phyloP scores from a whole-genome alignment of 2,329 filamentous ascomycete species.

The Venturia aucupariae region DNA sequence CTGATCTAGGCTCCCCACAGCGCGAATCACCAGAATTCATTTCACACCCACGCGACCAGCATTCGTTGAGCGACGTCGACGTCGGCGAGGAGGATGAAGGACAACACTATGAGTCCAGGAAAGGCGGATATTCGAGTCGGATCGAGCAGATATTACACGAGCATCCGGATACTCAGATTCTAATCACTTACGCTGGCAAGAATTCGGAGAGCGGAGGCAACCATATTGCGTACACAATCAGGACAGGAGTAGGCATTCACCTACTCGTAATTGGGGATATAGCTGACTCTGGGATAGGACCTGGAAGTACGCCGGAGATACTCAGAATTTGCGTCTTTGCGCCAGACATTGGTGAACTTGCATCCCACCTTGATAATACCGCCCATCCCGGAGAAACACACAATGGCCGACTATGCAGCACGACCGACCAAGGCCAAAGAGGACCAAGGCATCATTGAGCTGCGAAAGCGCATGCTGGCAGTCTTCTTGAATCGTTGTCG shows the following conservation, averaged over 20 bases:
- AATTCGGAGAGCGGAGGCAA: slow-evolving; percentile 83
- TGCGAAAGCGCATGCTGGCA: slow-evolving; percentile 91
- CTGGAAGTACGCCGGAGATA: slow-evolving; percentile 91
- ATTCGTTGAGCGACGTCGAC: slow-evolving; percentile 47
- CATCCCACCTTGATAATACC: slow-evolving; percentile 94
- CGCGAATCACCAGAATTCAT: slow-evolving; percentile 54
- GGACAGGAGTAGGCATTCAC: slow-evolving; percentile 65
- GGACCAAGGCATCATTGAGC: slow-evolving; percentile 90
- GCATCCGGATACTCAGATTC: slow-evolving; percentile 77
- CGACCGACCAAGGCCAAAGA: slow-evolving; percentile 98
- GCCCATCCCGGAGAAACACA: slow-evolving; percentile 97
- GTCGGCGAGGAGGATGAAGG: slow-evolving; percentile 35
- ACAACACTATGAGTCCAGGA: slow-evolving; percentile 48
- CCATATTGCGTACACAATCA: slow-evolving; percentile 95
- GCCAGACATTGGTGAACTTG: slow-evolving; percentile 78
- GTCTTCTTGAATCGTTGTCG: slow-evolving; percentile 93
- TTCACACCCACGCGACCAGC: slow-evolving; percentile 38
- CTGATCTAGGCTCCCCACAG: slow-evolving; percentile 61
- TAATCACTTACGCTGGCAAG: slow-evolving; percentile 94
- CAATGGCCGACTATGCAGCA: slow-evolving; percentile 95
- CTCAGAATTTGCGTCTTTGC: slow-evolving; percentile 88
- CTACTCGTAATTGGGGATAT: slow-evolving; percentile 1
- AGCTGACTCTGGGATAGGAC: slow-evolving; percentile 48
- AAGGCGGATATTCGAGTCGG: slow-evolving; percentile 84
- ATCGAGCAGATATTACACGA: slow-evolving; percentile 98